Conservation (phyloP, 2,329 filamentous ascomycete species). For the Curvularia eragrostidis region DNA sequence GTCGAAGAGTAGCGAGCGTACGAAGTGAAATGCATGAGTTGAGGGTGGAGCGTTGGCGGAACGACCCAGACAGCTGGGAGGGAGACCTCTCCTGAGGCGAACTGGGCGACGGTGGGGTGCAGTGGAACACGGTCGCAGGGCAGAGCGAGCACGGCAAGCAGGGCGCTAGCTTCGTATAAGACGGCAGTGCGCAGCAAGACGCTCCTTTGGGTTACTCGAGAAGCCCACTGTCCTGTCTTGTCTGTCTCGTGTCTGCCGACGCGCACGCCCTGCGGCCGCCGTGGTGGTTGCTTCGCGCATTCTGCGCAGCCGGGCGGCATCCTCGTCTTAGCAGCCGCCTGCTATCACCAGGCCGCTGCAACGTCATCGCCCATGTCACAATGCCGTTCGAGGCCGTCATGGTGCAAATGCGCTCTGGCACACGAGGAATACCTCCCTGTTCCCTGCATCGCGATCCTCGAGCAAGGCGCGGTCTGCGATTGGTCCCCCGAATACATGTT, state of each 20-base stretch:
- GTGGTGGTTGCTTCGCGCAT: constrained; percentile 1
- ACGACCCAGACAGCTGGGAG: constrained; percentile 12
- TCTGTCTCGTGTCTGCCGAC: neutral
- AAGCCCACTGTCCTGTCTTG: neutral
- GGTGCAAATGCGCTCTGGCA: neutral
- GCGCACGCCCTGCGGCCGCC: constrained; percentile 3
- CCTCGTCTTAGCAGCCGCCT: constrained; percentile 14
- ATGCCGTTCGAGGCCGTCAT: neutral
- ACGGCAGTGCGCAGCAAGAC: constrained; percentile 10
- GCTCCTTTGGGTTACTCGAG: constrained; percentile 17
- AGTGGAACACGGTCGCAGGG: constrained; percentile 10
- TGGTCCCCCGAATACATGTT: constrained; percentile 3
- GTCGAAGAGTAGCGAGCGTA: constrained; percentile 19
- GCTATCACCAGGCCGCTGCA: constrained; percentile 7
- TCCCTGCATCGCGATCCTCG: neutral
- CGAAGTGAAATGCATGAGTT: constrained; percentile 16
- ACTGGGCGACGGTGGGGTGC: constrained; percentile 22
- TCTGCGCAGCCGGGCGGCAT: constrained; percentile 12
- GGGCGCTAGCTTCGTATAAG: constrained; percentile 25
- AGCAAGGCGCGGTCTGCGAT: constrained; percentile 2
- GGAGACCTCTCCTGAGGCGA: constrained; percentile 25
- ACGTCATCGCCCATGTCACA: constrained; percentile 17
- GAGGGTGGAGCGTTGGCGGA: constrained; percentile 5
- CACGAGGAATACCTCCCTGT: too few relatives aligned
- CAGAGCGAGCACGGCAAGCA: constrained; percentile 7